These are phyloP conservation scores for Fonsecaea multimorphosa DNA, from an alignment of 2,329 filamentous ascomycete species.

Conservation along the genomic window DNA sequence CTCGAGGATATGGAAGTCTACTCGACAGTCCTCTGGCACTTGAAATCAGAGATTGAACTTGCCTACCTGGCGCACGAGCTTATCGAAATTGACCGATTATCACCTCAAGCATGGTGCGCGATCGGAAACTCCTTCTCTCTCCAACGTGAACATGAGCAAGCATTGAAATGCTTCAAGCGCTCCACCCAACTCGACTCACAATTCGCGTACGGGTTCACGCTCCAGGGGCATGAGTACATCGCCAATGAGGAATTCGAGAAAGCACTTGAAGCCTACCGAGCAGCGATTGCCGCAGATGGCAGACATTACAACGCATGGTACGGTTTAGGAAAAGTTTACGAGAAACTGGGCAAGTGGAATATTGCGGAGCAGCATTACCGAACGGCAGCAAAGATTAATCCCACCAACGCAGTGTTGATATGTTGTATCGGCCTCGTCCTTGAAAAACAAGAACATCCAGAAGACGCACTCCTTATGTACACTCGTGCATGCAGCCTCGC, in stretches of 20 bases:
- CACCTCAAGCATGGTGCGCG: conserved; percentile 94
- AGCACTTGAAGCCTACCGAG: conserved; percentile 83
- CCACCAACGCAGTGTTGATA: conserved; percentile 88
- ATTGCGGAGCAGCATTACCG: conserved; percentile 92
- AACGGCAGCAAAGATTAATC: conserved; percentile 86
- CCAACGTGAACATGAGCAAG: conserved; percentile 90
- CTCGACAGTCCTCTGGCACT: conserved; percentile 97
- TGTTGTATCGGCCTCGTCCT: conserved; percentile 90
- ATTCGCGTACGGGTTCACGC: conserved; percentile 93
- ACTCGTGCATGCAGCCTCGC: conserved; percentile 80
- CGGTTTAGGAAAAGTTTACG: conserved; percentile 79
- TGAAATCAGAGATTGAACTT: conserved; percentile 89
- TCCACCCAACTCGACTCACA: conserved; percentile 88
- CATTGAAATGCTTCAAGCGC: conserved; percentile 90
- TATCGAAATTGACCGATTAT: conserved; percentile 83
- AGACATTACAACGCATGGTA: conserved; percentile 99
- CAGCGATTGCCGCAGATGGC: conserved; percentile 81
- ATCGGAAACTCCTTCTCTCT: conserved; percentile 94
- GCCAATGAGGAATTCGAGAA: conserved; percentile 98
- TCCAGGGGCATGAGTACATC: conserved; percentile 95
- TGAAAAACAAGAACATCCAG: conserved; percentile 84
- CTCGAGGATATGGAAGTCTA: conserved; percentile 98
- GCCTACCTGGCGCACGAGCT: conserved; percentile 91
- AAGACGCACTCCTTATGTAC: conserved; percentile 80
- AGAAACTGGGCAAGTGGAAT: conserved; percentile 88